phyloP scores from a whole-genome alignment of 1,139 yeast genomes.

The Saccharomyces hybrid region DNA sequence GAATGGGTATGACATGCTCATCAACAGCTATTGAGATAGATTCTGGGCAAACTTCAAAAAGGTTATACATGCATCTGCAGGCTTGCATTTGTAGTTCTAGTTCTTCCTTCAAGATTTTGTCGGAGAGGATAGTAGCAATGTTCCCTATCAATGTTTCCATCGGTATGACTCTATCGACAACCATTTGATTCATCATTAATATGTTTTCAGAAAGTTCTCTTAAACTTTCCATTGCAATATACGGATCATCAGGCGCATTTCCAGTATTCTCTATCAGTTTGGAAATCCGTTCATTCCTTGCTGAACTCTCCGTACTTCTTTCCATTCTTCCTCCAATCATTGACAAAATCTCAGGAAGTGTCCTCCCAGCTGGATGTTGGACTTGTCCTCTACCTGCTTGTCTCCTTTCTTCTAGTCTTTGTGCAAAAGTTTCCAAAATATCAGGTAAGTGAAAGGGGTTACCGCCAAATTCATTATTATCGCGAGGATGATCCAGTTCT shows the following conservation, averaged over 20 bases:
- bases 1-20: constrained; percentile 57
- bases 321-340: constrained; percentile 34
- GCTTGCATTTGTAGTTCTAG: constrained; percentile 76
- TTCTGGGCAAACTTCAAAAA: constrained; percentile 69
- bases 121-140: constrained; percentile 52
- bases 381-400: constrained; percentile 5
- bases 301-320: constrained; percentile 11
- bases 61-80: constrained; percentile 76
- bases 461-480: constrained; percentile 11
- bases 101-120: constrained; percentile 53
- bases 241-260: constrained; percentile 38
- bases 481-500: constrained; percentile 10
- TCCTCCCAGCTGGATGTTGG: constrained; percentile 16
- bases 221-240: constrained; percentile 48
- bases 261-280: constrained; percentile 25
- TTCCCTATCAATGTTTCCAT: constrained; percentile 48
- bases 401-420: constrained; percentile 3
- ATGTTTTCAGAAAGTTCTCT: constrained; percentile 57
- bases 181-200: constrained; percentile 58
- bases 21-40: constrained; percentile 58
- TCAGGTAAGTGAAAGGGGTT: constrained; percentile 16
- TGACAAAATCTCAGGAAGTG: constrained; percentile 11
- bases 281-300: constrained; percentile 17
- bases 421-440: constrained; percentile 5
- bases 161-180: constrained; percentile 62